phyloP scores from a whole-genome alignment of 176 grass and related monocot genomes.

The Oryza meridionalis region DNA sequence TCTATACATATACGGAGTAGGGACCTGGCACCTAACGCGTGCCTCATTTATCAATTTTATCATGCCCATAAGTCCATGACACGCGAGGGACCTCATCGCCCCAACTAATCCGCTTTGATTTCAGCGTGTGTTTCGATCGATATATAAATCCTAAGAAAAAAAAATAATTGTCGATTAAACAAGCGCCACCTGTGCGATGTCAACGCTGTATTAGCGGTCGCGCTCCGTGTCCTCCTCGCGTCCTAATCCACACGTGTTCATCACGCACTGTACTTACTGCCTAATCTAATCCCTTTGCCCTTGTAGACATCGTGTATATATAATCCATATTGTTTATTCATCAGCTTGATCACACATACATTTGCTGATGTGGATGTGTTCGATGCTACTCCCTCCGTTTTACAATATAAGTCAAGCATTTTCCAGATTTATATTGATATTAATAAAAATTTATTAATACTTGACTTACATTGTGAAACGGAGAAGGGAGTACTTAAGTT shows the following conservation, averaged over 20 bases:
- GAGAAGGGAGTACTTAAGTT: not conserved
- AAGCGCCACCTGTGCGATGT: not conserved
- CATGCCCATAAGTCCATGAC: not conserved
- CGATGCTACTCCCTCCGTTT: not conserved
- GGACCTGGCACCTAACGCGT: not conserved
- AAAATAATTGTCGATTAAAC: not conserved
- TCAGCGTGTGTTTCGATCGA: not conserved
- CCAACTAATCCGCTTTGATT: not conserved
- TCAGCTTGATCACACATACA: not conserved
- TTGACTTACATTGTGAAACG: no score
- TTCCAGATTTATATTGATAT: no score
- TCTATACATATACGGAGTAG: not conserved
- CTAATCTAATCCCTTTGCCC: not conserved
- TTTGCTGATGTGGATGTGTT: not conserved
- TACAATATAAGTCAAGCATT: no score
- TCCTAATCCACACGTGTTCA: not conserved
- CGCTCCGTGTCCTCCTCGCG: not conserved
- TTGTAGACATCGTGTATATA: not conserved
- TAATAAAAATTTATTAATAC: no score
- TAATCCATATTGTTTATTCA: not conserved
- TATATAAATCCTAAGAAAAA: not conserved
- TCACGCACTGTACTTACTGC: not conserved
- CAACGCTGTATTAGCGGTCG: not conserved
- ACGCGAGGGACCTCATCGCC: not conserved
- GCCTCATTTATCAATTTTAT: not conserved